These are phyloP conservation scores for Martiniozyma asiatica DNA, from an alignment of 1,139 yeast genomes.

Conservation along the genomic window DNA sequence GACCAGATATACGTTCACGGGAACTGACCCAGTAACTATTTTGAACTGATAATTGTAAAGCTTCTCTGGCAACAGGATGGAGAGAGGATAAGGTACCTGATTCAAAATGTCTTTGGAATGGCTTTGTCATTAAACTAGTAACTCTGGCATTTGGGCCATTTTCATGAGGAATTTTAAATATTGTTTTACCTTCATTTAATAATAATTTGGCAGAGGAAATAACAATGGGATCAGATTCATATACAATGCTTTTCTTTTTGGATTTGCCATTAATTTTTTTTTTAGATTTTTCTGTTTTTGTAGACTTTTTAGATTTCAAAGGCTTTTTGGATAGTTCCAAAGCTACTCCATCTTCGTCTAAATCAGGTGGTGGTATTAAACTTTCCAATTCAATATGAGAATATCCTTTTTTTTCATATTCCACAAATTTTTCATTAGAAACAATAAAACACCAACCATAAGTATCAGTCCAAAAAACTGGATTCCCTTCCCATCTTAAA, in stretches of 20 bases:
- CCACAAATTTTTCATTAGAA: slow-evolving; percentile 25
- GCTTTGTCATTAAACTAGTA: slow-evolving; percentile 69
- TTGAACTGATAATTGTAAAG: slow-evolving; percentile 60
- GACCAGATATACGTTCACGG: slow-evolving; percentile 70
- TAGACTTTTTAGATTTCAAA: background rate
- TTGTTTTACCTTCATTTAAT: slow-evolving; percentile 8
- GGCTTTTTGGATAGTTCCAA: slow-evolving; percentile 12
- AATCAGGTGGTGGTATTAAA: slow-evolving; percentile 2
- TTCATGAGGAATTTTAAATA: slow-evolving; percentile 82
- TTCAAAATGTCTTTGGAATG: slow-evolving; percentile 61
- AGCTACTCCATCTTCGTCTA: slow-evolving; percentile 11
- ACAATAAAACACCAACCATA: slow-evolving; percentile 88
- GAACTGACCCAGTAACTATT: slow-evolving; percentile 93
- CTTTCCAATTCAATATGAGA: slow-evolving; percentile 12
- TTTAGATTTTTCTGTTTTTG: background rate
- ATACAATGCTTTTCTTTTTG: slow-evolving; percentile 1
- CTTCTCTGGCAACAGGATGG: slow-evolving; percentile 63
- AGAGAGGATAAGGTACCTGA: slow-evolving; percentile 62
- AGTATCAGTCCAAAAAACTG: slow-evolving; percentile 61
- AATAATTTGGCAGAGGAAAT: slow-evolving; percentile 16
- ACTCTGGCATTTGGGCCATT: slow-evolving; percentile 71
- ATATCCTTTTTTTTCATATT: slow-evolving; percentile 43
- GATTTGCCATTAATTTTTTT: slow-evolving; percentile 2
- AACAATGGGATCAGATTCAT: slow-evolving; percentile 8
- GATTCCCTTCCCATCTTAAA: slow-evolving; percentile 77